phyloP scores from a whole-genome alignment of 495 filamentous ascomycete genomes.

The Aspergillus sclerotioniger region DNA sequence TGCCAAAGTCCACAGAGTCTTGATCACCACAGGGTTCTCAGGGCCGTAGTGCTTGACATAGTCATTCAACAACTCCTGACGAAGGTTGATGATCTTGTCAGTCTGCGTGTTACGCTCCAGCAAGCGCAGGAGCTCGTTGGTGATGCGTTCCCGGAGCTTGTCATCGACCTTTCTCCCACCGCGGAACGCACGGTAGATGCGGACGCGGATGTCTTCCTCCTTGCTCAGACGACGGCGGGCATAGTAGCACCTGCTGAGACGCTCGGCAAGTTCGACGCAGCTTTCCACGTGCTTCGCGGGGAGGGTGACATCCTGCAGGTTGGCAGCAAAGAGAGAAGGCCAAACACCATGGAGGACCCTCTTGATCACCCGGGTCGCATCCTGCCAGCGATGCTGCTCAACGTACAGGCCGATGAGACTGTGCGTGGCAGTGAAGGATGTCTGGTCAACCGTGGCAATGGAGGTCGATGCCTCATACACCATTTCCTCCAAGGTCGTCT shows the following conservation, averaged over 20 bases:
- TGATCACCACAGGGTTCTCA: slow-evolving; percentile 32
- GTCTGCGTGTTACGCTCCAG: slow-evolving; percentile 33
- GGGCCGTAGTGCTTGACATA: slow-evolving; percentile 35
- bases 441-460: slow-evolving; percentile 28
- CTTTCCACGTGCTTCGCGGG: slow-evolving; percentile 31
- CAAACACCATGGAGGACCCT: slow-evolving; percentile 35
- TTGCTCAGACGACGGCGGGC: slow-evolving; percentile 34
- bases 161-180: slow-evolving; percentile 32
- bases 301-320: slow-evolving; percentile 35
- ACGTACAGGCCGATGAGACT: slow-evolving; percentile 31
- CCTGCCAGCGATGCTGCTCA: slow-evolving; percentile 40
- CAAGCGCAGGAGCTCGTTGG: slow-evolving; percentile 29
- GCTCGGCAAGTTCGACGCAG: slow-evolving; percentile 30
- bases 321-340: slow-evolving; percentile 34
- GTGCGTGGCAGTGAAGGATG: slow-evolving; percentile 32
- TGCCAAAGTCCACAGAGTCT: slow-evolving; percentile 34
- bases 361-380: slow-evolving; percentile 39
- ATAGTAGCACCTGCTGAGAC: slow-evolving; percentile 38
- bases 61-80: slow-evolving; percentile 38
- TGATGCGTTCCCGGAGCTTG: slow-evolving; percentile 31
- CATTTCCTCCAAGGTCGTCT: slow-evolving; percentile 38
- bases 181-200: slow-evolving; percentile 35
- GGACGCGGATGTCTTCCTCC: slow-evolving; percentile 35
- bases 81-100: slow-evolving; percentile 32
- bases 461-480: slow-evolving; percentile 27